phyloP scores from a whole-genome alignment of 129 eudicot genomes.

The Deinandra increscens region DNA sequence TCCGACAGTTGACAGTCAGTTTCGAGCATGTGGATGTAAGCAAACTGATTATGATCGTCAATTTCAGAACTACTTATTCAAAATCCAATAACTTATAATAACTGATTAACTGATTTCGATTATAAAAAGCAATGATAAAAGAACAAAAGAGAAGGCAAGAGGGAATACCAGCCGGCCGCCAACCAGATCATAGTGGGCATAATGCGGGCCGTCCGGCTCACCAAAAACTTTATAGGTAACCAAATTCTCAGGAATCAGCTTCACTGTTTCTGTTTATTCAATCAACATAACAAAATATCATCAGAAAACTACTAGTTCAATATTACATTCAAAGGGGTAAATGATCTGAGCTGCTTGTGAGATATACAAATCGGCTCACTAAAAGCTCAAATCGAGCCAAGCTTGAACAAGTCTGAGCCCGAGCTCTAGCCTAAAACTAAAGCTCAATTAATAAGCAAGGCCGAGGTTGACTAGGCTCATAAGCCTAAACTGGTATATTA shows the following conservation, averaged over 20 bases:
- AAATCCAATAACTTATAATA: neutral
- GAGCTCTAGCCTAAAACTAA: neutral
- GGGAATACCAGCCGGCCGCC: conserved; percentile 72
- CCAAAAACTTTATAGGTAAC: conserved; percentile 85
- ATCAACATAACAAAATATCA: neutral
- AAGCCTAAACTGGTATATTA: neutral
- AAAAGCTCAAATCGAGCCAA: neutral
- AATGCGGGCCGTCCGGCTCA: conserved; percentile 75
- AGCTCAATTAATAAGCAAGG: neutral
- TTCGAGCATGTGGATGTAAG: neutral
- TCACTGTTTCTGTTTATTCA: conserved; percentile 59
- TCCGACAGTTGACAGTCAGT: neutral
- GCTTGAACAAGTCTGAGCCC: neutral
- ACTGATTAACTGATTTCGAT: neutral
- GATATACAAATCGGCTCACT: neutral
- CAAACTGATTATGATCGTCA: neutral
- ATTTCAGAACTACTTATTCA: neutral
- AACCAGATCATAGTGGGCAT: conserved; percentile 93
- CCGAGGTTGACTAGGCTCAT: neutral
- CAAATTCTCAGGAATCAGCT: conserved; percentile 67
- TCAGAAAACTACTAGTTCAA: neutral
- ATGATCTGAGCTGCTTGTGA: neutral
- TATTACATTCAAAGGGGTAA: neutral
- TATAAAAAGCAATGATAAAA: neutral
- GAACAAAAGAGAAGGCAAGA: neutral